Conservation (phyloP, 495 filamentous ascomycete genomes). For the Penicillium desertorum region DNA sequence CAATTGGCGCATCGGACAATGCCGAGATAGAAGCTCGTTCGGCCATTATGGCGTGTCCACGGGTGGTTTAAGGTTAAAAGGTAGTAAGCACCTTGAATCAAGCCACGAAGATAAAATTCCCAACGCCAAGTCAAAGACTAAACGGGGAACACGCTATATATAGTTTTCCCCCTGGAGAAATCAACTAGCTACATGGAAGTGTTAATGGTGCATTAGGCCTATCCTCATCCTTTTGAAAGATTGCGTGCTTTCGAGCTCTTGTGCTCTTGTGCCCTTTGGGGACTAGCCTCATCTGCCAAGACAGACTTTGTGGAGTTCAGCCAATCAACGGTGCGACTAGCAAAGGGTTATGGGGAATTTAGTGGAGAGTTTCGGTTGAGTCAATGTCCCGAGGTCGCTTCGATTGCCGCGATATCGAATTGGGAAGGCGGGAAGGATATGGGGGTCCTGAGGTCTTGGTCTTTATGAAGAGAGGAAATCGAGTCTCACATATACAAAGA, state of each 20-base stretch:
- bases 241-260: constrained; percentile 7
- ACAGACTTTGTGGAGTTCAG: background rate
- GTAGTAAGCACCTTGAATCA: background rate
- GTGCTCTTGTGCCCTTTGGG: background rate
- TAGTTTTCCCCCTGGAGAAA: background rate
- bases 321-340: background rate
- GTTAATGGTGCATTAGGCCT: background rate
- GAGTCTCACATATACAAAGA: background rate
- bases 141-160: background rate
- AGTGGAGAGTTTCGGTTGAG: background rate
- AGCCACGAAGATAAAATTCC: background rate
- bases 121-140: background rate
- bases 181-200: background rate
- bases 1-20: constrained; percentile 6
- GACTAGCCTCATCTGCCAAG: constrained; percentile 1
- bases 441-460: background rate
- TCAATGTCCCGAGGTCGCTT: background rate
- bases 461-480: background rate
- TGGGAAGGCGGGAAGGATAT: background rate
- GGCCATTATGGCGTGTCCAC: background rate
- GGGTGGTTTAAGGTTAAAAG: background rate
- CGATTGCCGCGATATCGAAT: background rate
- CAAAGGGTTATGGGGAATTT: background rate
- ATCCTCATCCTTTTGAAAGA: background rate
- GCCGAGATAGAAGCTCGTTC: constrained; percentile 6